phyloP scores from a whole-genome alignment of 768 basidiomycete species.

The Solioccasus polychromus region DNA sequence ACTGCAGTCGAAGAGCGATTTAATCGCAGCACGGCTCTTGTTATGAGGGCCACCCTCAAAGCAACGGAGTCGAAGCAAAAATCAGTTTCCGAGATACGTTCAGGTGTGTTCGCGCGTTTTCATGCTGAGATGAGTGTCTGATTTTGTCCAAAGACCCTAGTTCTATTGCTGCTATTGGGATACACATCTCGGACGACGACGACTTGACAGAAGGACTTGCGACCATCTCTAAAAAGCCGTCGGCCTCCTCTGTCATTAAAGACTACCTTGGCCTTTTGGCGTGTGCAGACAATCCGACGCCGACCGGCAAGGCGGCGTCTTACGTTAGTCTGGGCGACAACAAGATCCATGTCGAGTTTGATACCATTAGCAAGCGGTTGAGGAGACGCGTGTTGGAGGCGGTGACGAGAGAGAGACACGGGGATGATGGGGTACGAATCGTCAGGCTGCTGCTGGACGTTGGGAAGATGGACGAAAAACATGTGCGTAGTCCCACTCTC shows the following conservation, averaged over 20 bases:
- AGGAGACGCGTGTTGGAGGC: constrained; percentile 72
- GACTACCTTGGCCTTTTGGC: constrained; percentile 82
- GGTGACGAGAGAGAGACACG: constrained; percentile 79
- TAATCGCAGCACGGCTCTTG: constrained; percentile 69
- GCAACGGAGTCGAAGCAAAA: constrained; percentile 65
- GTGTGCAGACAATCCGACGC: constrained; percentile 78
- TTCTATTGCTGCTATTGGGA: constrained; percentile 60
- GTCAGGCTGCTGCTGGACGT: constrained; percentile 73
- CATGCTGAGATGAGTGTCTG: not conserved
- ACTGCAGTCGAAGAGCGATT: constrained; percentile 74
- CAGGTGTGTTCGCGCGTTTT: constrained; percentile 42
- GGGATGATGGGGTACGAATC: constrained; percentile 79
- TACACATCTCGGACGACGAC: constrained; percentile 61
- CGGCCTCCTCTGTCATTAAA: constrained; percentile 60
- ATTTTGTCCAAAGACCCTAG: constrained; percentile 49
- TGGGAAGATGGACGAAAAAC: constrained; percentile 94
- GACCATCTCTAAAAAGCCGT: constrained; percentile 50
- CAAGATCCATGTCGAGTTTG: constrained; percentile 80
- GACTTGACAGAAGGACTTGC: constrained; percentile 63
- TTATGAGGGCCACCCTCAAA: constrained; percentile 69
- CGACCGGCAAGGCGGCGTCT: constrained; percentile 62
- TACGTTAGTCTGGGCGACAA: constrained; percentile 70
- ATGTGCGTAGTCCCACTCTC: constrained; percentile 45
- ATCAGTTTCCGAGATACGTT: constrained; percentile 56
- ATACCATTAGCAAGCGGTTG: constrained; percentile 63